Conservation (phyloP, 2,329 filamentous ascomycete genomes). For the Talaromyces sp. region DNA sequence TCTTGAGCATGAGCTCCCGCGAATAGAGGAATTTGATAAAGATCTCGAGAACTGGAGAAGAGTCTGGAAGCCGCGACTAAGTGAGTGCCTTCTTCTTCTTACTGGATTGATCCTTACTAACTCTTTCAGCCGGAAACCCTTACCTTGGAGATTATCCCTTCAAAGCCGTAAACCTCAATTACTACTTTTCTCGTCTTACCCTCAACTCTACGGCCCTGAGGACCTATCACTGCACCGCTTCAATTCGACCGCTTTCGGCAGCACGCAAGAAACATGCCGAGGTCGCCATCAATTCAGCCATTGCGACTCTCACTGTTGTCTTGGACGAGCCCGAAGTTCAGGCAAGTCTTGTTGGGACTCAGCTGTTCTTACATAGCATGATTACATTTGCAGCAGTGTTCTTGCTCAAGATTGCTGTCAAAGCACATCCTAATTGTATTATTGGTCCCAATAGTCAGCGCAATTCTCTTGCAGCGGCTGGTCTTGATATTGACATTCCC, state of each 20-base stretch:
- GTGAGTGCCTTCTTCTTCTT: slow-evolving; percentile 19
- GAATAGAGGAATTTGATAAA: slow-evolving; percentile 37
- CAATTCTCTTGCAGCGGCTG: slow-evolving; percentile 36
- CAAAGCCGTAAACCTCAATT: slow-evolving; percentile 48
- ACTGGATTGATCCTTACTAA: not conserved
- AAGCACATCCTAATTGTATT: slow-evolving; percentile 31
- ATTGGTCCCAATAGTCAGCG: slow-evolving; percentile 32
- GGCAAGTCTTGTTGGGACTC: slow-evolving; percentile 39
- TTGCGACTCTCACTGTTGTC: slow-evolving; percentile 39
- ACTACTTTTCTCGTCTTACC: slow-evolving; percentile 49
- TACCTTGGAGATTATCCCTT: slow-evolving; percentile 47
- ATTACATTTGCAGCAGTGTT: slow-evolving; percentile 46
- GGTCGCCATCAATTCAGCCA: slow-evolving; percentile 41
- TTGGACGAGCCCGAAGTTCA: slow-evolving; percentile 43
- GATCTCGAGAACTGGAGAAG: slow-evolving; percentile 37
- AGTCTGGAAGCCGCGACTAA: slow-evolving; percentile 32
- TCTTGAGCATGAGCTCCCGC: slow-evolving; percentile 35
- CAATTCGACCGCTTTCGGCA: slow-evolving; percentile 37
- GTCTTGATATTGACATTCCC: slow-evolving; percentile 30
- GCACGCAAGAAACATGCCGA: slow-evolving; percentile 44
- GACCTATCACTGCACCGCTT: slow-evolving; percentile 38
- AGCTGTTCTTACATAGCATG: slow-evolving; percentile 45
- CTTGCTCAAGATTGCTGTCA: slow-evolving; percentile 41
- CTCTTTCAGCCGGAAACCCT: slow-evolving; percentile 38
- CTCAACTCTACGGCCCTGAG: slow-evolving; percentile 48